A percentile compares a stretch with the other conserved stretches of the same genome.
Evolutionary conservation across 73 alveolate genomes (phyloP).

Genomic region (Paramecium primaurelia): DNA sequence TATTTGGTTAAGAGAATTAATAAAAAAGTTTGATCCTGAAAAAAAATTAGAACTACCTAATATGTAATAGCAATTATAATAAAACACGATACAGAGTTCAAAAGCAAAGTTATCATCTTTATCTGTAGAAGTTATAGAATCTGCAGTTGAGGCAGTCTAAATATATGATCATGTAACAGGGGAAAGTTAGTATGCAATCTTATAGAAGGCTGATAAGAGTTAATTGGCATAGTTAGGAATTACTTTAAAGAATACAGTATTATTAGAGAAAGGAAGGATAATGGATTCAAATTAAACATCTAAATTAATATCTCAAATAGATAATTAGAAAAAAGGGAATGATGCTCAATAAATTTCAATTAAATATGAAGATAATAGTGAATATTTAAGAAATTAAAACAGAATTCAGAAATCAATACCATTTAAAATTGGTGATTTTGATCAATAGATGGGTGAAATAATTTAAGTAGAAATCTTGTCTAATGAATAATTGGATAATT

Average conservation of each 20-base stretch:
- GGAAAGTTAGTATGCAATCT: slow-evolving; percentile 21
- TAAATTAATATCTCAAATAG: not conserved
- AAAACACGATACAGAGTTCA: not conserved
- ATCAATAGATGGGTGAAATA: slow-evolving; percentile 37
- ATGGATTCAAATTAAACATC: not conserved
- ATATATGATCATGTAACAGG: slow-evolving; percentile 34
- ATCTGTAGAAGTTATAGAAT: not conserved
- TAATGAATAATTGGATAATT: not conserved
- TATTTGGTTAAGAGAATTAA: not conserved
- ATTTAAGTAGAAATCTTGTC: not conserved
- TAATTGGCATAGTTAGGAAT: not conserved
- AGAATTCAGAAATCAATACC: not conserved
- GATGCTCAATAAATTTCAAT: not conserved
- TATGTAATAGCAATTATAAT: not conserved
- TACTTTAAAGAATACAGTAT: slow-evolving; percentile 16
- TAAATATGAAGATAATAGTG: not conserved
- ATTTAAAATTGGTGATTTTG: slow-evolving; percentile 40
- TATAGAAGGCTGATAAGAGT: slow-evolving; percentile 30
- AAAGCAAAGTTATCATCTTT: not conserved
- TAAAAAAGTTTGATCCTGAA: not conserved
- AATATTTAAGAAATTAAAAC: not conserved
- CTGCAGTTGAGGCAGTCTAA: slow-evolving; percentile 20
- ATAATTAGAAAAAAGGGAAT: not conserved
- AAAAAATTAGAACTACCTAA: not conserved
- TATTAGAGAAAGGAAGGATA: slow-evolving; percentile 15